Conservation (phyloP, 768 basidiomycete genomes). For the Phylloporus sp. region DNA sequence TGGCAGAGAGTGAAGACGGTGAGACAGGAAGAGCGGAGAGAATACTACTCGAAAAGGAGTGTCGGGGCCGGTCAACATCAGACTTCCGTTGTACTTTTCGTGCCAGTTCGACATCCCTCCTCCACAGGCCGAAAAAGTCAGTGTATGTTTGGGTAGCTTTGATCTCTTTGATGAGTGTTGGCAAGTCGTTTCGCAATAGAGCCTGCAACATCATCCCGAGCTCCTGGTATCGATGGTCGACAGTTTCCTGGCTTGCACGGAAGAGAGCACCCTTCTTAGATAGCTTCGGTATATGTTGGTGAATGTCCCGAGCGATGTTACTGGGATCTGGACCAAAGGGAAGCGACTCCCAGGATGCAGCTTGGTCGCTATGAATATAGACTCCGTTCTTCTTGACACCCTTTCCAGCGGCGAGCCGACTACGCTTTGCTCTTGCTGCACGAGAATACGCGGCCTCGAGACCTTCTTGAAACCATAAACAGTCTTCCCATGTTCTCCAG, state of each 20-base stretch:
- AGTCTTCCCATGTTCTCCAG: constrained; percentile 83
- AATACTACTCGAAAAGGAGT: constrained; percentile 50
- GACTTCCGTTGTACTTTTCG: constrained; percentile 35
- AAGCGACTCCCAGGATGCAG: constrained; percentile 81
- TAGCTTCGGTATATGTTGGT: constrained; percentile 60
- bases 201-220: constrained; percentile 55
- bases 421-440: constrained; percentile 63
- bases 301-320: constrained; percentile 66
- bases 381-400: constrained; percentile 70
- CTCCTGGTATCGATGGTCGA: constrained; percentile 61
- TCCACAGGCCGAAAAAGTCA: constrained; percentile 80
- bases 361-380: constrained; percentile 64
- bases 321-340: constrained; percentile 80
- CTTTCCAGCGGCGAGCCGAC: constrained; percentile 65
- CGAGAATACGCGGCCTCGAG: constrained; percentile 63
- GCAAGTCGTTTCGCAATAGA: constrained; percentile 58
- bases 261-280: constrained; percentile 73
- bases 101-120: constrained; percentile 61
- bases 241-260: constrained; percentile 60
- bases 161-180: constrained; percentile 64
- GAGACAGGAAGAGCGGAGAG: constrained; percentile 54
- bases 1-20: constrained; percentile 7
- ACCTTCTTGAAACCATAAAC: constrained; percentile 67
- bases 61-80: constrained; percentile 29
- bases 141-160: constrained; percentile 52